phyloP scores from a whole-genome alignment of 169 alveolate genomes.

The Theileria orientalis region DNA sequence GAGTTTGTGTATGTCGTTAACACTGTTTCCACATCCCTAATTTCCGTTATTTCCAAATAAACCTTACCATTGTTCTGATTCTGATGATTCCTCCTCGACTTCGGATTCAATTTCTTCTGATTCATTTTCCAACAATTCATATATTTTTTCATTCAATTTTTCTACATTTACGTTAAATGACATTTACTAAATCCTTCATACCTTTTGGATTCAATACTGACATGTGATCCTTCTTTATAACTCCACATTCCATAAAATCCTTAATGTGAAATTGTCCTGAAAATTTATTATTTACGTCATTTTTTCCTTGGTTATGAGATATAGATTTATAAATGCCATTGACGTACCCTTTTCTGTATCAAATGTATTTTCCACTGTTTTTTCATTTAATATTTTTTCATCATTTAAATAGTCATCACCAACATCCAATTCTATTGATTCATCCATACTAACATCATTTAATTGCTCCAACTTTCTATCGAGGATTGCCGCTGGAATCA shows the following conservation, averaged over 20 bases:
- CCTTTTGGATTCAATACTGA: slow-evolving; percentile 32
- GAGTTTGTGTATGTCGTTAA: slow-evolving; percentile 76
- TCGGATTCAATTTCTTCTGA: slow-evolving; percentile 13
- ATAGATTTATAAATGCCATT: no score
- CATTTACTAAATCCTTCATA: background rate
- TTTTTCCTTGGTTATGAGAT: background rate
- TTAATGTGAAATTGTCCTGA: background rate
- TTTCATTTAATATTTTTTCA: background rate
- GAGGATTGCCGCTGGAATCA: slow-evolving; percentile 13
- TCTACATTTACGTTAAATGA: background rate
- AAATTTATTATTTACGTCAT: background rate
- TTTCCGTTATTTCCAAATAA: background rate
- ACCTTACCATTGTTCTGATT: slow-evolving; percentile 45
- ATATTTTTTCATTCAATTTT: slow-evolving; percentile 4
- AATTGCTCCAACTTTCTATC: background rate
- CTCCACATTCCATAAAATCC: background rate
- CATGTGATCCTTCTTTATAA: slow-evolving; percentile 30
- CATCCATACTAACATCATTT: background rate
- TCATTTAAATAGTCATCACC: background rate
- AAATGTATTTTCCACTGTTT: background rate
- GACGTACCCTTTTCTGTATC: no score
- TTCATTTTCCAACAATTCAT: slow-evolving; percentile 23
- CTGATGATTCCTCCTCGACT: slow-evolving; percentile 23
- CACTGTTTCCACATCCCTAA: slow-evolving; percentile 76
- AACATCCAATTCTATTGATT: background rate